Percentiles rank a stretch among this genome's conserved stretches.
Evolutionary conservation across 805 yeast genomes (phyloP).

Genomic region (Zygosaccharomyces rouxii): DNA sequence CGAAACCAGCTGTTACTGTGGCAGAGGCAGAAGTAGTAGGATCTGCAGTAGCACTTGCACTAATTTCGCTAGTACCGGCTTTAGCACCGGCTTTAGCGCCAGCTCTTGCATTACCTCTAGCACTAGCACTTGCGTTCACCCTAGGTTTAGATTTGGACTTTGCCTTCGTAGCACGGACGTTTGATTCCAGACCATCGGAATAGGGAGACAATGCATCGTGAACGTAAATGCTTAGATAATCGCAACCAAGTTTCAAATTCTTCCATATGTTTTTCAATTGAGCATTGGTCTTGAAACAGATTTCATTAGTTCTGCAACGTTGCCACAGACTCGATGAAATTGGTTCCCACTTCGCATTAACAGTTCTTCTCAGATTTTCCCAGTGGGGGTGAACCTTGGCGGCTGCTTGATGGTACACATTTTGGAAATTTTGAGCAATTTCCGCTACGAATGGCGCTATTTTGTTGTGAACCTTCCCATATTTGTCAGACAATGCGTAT

Average conservation of each 20-base stretch:
- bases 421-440: background rate
- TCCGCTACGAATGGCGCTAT: background rate
- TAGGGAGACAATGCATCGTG: conserved; percentile 1
- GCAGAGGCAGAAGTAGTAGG: background rate
- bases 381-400: background rate
- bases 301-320: background rate
- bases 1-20: conserved; percentile 6
- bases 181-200: background rate
- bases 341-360: background rate
- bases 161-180: background rate
- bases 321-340: background rate
- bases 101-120: background rate
- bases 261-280: background rate
- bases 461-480: background rate
- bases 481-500: background rate
- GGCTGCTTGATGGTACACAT: background rate
- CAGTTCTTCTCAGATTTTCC: background rate
- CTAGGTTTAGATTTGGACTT: conserved; percentile 1
- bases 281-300: conserved; percentile 4
- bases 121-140: conserved; percentile 1
- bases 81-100: conserved; percentile 2
- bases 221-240: background rate
- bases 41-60: background rate
- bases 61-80: background rate
- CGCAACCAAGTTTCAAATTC: background rate